Base-by-base conservation (phyloP, 1,284 basidiomycete genomes). In the Ganoderma lucidum region DNA sequence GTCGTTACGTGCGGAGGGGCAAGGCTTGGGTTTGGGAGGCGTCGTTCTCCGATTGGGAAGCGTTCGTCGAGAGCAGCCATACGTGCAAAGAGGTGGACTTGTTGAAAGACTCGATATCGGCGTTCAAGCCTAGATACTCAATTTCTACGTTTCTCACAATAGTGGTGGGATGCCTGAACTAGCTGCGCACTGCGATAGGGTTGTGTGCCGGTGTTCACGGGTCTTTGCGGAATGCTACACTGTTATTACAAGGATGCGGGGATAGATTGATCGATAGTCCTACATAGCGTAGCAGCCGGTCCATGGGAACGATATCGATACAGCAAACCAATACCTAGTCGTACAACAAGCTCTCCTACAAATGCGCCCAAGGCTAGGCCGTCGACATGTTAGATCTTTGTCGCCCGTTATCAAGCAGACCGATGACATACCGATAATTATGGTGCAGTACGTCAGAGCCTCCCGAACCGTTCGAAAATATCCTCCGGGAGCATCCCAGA, bases 381-480 rank as follows among this genome's bases (percentile, higher is more conserved):
- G 35, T n/a, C 35, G 19, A 23, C 32, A 19, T 4, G 35, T 59
- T 17, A 59, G 55, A 37, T 19, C 9, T 2, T 37, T 17, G 14
- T 35, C 30, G 6, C 8, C 55, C 6, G 17, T 3, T 8, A 28
- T 51, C 23, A 28, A 28, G 23, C 48, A 51, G 23, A 28, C 23
- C 5, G 15, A 19, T 9, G 56, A 37, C 56, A 10, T n/a, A 59
- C 56, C 56, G 9, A 59, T 59, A 59, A 59, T 17, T 37, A 58
- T 35, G 12, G 10, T 9, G 3, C 3, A 19, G 35, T 1, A n/a
- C 19, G 5, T 59, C 35, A 59, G 35, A 59, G 56, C 60, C 15
- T 51, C 32, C 44, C 62, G 6, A 63, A 63, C 30, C 44, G 62
- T 37, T 63, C 62, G 30, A 48, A 48, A 5, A 63, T 9, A 5